phyloP scores from a whole-genome alignment of 176 grass and related monocot genomes.

The Pontederia crassipes region DNA sequence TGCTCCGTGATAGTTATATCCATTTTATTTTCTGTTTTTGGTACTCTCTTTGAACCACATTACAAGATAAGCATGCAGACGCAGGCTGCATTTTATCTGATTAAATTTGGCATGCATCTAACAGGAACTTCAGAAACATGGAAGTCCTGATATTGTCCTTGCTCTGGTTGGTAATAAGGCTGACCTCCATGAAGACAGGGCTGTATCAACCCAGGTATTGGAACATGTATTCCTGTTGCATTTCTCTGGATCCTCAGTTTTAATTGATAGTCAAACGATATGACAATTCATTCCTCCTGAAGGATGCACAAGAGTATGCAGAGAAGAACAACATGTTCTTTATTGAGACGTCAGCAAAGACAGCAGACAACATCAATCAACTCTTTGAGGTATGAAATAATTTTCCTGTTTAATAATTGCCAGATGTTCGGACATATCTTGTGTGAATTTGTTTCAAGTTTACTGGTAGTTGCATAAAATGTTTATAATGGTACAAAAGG shows the following conservation, averaged over 20 bases:
- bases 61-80: not conserved
- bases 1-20: too few species aligned
- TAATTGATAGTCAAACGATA: constrained; percentile 6
- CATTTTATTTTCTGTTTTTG: too few species aligned
- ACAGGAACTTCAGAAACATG: constrained; percentile 99
- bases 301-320: constrained; percentile 61
- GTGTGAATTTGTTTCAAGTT: not conserved
- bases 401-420: not conserved
- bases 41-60: not conserved
- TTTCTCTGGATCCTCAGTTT: constrained; percentile 7
- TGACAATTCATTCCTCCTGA: constrained; percentile 15
- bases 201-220: constrained; percentile 47
- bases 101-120: constrained; percentile 1
- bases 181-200: constrained; percentile 69
- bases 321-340: constrained; percentile 72
- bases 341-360: constrained; percentile 83
- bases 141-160: constrained; percentile 78
- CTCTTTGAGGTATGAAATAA: constrained; percentile 72
- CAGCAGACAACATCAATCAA: constrained; percentile 73
- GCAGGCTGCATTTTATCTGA: constrained; percentile 1
- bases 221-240: constrained; percentile 5
- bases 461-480: not conserved
- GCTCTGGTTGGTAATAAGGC: constrained; percentile 95
- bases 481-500: too few species aligned
- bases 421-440: not conserved